Evolutionary conservation across 78 protist species (phyloP).

Genomic region (Cavenderia fasciculata): DNA sequence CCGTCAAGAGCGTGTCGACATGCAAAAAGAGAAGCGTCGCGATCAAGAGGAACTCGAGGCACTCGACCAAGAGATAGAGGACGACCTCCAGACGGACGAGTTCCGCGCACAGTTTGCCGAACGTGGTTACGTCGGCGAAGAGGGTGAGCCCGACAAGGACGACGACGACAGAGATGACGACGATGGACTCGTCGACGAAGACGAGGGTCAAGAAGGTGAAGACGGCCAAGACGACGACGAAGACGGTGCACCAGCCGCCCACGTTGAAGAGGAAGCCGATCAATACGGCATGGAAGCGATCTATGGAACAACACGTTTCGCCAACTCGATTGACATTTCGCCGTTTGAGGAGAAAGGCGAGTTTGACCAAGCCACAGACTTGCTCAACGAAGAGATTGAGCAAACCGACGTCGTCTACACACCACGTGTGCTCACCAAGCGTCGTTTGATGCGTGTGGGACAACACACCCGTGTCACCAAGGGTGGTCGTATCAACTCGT

Average conservation of each 20-base stretch:
- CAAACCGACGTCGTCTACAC: conserved; percentile 14
- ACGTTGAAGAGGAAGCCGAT: not conserved
- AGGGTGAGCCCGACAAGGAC: not conserved
- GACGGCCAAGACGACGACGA: not conserved
- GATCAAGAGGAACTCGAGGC: no score
- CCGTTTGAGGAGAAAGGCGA: not conserved
- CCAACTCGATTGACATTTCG: no score
- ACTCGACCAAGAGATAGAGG: no score
- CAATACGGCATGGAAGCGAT: no score
- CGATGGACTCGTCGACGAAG: not conserved
- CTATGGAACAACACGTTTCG: no score
- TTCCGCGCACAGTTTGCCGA: no score
- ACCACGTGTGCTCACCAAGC: no score
- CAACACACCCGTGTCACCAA: conserved; percentile 53
- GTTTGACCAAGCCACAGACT: not conserved
- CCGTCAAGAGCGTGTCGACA: no score
- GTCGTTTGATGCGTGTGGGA: no score
- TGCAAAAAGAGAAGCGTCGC: no score
- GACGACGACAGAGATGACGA: not conserved
- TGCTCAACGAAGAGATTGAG: conserved; percentile 9
- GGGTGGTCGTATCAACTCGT: conserved; percentile 53
- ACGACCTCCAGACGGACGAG: no score
- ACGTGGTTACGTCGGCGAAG: no score
- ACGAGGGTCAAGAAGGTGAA: not conserved
- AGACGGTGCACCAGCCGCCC: not conserved